These are phyloP conservation scores for Fusarium bactridioides DNA, from an alignment of 2,329 filamentous ascomycete species.

Conservation along the genomic window DNA sequence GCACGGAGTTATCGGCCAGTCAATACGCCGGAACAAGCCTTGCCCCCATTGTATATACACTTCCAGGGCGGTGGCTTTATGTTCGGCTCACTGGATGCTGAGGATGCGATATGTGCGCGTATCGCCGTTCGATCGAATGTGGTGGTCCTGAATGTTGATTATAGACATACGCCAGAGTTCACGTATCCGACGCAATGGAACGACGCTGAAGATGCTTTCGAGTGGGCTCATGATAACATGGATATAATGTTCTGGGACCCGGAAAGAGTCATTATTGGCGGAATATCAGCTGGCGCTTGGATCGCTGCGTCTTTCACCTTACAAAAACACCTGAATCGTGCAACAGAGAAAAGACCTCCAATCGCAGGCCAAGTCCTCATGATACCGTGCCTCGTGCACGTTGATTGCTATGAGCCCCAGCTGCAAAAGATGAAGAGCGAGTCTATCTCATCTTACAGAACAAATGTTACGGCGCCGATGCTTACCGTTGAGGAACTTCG, in stretches of 20 bases:
- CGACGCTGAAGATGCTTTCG: background rate
- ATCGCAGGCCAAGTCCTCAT: background rate
- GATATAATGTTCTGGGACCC: background rate
- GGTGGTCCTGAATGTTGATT: background rate
- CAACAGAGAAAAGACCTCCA: background rate
- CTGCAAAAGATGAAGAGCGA: background rate
- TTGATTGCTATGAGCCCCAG: conserved; percentile 2
- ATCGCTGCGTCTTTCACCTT: background rate
- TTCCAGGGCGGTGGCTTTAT: conserved; percentile 13
- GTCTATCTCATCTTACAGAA: background rate
- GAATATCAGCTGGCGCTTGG: conserved; percentile 10
- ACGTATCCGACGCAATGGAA: conserved; percentile 5
- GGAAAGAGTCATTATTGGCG: background rate
- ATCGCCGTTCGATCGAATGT: background rate
- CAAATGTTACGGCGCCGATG: background rate
- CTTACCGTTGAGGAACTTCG: background rate
- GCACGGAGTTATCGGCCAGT: background rate
- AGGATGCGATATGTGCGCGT: conserved; percentile 8
- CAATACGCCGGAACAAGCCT: rapidly evolving
- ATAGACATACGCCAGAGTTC: background rate
- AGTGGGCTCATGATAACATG: conserved; percentile 3
- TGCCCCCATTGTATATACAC: background rate
- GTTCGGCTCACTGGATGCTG: background rate
- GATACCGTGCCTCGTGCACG: conserved; percentile 2
- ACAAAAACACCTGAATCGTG: background rate